phyloP scores from a whole-genome alignment of 371 early-diverging fungal genomes.

The Mortierella sp. region DNA sequence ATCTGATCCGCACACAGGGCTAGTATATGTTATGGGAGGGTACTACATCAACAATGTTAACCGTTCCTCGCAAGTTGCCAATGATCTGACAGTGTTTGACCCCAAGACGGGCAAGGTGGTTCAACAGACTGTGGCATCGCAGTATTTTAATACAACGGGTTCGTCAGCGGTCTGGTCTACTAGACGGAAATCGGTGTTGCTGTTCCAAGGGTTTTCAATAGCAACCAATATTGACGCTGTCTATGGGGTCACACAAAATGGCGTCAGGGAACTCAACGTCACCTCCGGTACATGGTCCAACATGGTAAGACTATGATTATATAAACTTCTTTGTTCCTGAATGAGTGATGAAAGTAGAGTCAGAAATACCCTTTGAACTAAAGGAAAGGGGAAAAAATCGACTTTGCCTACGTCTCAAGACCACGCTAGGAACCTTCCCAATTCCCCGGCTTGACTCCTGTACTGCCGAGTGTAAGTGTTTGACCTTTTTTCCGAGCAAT shows the following conservation, averaged over 20 bases:
- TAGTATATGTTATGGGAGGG: slow-evolving; percentile 36
- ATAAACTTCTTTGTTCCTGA: not conserved
- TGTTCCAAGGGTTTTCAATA: slow-evolving; percentile 23
- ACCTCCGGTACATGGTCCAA: slow-evolving; percentile 19
- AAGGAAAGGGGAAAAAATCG: not conserved
- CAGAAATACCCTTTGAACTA: not conserved
- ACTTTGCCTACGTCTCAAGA: not conserved
- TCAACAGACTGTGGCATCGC: not conserved
- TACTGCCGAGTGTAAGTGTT: slow-evolving; percentile 31
- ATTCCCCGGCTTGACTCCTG: slow-evolving; percentile 30
- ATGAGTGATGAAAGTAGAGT: not conserved
- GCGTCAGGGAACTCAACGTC: slow-evolving; percentile 25
- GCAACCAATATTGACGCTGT: not conserved
- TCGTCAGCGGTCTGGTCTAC: slow-evolving; percentile 20
- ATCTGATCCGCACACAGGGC: slow-evolving; percentile 33
- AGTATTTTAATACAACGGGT: slow-evolving; percentile 22
- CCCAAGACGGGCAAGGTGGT: slow-evolving; percentile 23
- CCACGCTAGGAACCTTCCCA: slow-evolving; percentile 32
- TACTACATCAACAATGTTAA: not conserved
- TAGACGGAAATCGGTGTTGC: slow-evolving; percentile 22
- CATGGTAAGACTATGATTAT: not conserved
- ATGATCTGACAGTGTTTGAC: slow-evolving; percentile 28
- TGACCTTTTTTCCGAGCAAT: not conserved
- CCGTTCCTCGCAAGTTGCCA: not conserved
- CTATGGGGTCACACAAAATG: not conserved